Evolutionary conservation across 2,329 filamentous ascomycete species (phyloP).

Genomic region (Xylariaceae sp.): DNA sequence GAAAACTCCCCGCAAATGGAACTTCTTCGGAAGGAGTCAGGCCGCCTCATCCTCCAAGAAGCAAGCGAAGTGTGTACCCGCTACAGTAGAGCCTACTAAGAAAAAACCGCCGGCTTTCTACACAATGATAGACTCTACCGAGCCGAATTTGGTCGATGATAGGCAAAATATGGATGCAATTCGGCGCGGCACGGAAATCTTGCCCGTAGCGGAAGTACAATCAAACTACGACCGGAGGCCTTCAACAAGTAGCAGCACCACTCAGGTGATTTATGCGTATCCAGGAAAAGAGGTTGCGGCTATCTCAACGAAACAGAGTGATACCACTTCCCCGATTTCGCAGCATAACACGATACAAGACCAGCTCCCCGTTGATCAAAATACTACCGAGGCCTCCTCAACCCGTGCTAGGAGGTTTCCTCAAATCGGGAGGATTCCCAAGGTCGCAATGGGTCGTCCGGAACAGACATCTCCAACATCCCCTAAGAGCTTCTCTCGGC

Average conservation of each 20-base stretch:
- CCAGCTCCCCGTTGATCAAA: not conserved
- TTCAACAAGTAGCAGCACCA: constrained; percentile 17
- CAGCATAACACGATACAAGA: constrained; percentile 12
- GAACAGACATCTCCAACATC: constrained; percentile 65
- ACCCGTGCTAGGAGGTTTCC: constrained; percentile 61
- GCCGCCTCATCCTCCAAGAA: constrained; percentile 39
- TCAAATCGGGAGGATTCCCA: constrained; percentile 82
- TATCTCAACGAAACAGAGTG: constrained; percentile 3
- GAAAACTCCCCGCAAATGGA: constrained; percentile 59
- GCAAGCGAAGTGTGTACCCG: constrained; percentile 40
- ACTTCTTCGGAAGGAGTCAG: constrained; percentile 56
- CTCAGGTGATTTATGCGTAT: not conserved
- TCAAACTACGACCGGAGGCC: constrained; percentile 14
- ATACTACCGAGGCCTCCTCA: constrained; percentile 3
- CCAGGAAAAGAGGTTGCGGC: not conserved
- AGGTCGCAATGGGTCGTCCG: constrained; percentile 66
- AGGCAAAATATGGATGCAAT: constrained; percentile 44
- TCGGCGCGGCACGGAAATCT: constrained; percentile 47
- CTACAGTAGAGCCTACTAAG: constrained; percentile 46
- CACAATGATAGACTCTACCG: constrained; percentile 57
- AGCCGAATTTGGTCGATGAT: constrained; percentile 40
- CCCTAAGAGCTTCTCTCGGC: constrained; percentile 78
- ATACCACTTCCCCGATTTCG: constrained; percentile 12
- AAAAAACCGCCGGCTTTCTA: constrained; percentile 57
- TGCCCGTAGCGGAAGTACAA: constrained; percentile 19